phyloP scores from a whole-genome alignment of 2,329 filamentous ascomycete genomes.

The Microascus cirrosus region DNA sequence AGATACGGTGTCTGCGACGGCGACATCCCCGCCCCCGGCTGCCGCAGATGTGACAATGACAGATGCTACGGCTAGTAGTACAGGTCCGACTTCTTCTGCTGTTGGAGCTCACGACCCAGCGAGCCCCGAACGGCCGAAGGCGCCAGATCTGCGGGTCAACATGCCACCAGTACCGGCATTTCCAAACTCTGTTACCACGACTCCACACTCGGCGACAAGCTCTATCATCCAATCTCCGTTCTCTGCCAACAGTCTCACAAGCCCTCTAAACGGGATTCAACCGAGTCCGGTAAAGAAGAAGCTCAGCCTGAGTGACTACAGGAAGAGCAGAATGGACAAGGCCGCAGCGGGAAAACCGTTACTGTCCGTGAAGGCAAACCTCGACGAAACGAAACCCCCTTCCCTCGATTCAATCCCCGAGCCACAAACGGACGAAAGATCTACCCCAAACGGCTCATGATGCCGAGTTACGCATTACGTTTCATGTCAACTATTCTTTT shows the following conservation, averaged over 20 bases:
- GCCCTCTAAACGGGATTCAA: slow-evolving; percentile 33
- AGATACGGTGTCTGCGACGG: background rate
- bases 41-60: background rate
- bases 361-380: slow-evolving; percentile 10
- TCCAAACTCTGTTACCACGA: slow-evolving; percentile 25
- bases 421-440: background rate
- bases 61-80: background rate
- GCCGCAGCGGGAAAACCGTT: slow-evolving; percentile 23
- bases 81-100: background rate
- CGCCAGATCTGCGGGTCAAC: slow-evolving; percentile 40
- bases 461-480: background rate
- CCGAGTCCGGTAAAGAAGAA: slow-evolving; percentile 58
- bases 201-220: slow-evolving; percentile 32
- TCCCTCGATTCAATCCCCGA: background rate
- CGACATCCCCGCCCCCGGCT: slow-evolving; percentile 3
- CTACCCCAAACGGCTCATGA: background rate
- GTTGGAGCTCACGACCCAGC: background rate
- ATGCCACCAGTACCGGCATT: slow-evolving; percentile 45
- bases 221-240: slow-evolving; percentile 39
- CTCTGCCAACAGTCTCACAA: slow-evolving; percentile 24
- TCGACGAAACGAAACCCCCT: slow-evolving; percentile 5
- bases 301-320: slow-evolving; percentile 55
- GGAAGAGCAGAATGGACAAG: slow-evolving; percentile 42
- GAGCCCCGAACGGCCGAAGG: slow-evolving; percentile 16
- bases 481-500: background rate